These are phyloP conservation scores for Chrysanthemum makinoi DNA, from an alignment of 129 eudicot genomes.

Conservation along the genomic window DNA sequence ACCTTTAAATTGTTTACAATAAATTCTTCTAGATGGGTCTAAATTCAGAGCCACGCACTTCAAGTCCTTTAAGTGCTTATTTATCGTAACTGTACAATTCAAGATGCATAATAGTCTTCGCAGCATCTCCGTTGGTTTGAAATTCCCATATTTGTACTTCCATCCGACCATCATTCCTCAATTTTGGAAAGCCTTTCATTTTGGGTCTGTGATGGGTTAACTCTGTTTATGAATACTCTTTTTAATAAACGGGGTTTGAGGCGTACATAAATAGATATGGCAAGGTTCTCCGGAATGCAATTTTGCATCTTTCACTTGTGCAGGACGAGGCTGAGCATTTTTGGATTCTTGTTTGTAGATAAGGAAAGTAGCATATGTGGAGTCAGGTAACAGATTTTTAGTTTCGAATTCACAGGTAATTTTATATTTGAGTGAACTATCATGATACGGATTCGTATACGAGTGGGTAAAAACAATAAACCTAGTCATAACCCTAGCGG, in stretches of 20 bases:
- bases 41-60: not conserved
- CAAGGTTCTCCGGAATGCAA: not conserved
- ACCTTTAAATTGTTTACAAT: too few species aligned
- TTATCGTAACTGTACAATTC: not conserved
- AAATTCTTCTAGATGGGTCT: not conserved
- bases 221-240: not conserved
- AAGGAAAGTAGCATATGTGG: conserved; percentile 12
- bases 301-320: not conserved
- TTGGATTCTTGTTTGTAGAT: not conserved
- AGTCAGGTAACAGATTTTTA: not conserved
- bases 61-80: not conserved
- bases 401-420: not conserved
- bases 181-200: conserved; percentile 4
- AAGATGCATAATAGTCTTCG: not conserved
- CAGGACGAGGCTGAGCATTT: not conserved
- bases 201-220: not conserved
- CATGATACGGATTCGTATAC: too few species aligned
- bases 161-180: conserved; percentile 23
- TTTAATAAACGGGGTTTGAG: conserved; percentile 10
- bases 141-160: conserved; percentile 15
- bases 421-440: not conserved
- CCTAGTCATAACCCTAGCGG: too few species aligned
- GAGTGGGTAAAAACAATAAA: too few species aligned
- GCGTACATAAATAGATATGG: conserved; percentile 10
- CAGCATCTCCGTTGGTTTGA: too few species aligned